phyloP scores from a whole-genome alignment of 805 yeast genomes.

The Saccharomyces cerevisiae region DNA sequence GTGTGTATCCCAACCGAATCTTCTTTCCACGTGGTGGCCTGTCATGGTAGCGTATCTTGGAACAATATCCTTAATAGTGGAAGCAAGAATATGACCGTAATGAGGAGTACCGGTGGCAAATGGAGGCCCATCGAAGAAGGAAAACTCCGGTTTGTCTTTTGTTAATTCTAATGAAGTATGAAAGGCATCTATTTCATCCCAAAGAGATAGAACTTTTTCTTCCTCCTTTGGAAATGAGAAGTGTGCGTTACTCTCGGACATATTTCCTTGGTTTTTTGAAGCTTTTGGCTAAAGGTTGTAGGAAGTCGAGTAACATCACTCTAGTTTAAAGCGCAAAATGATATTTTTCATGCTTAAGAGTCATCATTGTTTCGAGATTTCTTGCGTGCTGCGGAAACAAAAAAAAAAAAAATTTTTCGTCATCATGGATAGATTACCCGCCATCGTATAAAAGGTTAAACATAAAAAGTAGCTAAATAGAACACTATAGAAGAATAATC shows the following conservation, averaged over 20 bases:
- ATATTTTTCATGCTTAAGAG: not conserved
- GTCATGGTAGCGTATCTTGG: constrained; percentile 98
- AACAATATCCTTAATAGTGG: constrained; percentile 93
- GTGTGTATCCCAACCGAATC: constrained; percentile 99
- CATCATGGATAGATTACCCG: not conserved
- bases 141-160: constrained; percentile 76
- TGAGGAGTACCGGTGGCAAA: constrained; percentile 99
- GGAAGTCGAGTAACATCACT: not conserved
- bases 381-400: not conserved
- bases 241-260: constrained; percentile 32
- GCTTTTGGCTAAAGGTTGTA: not conserved
- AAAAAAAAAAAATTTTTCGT: not conserved
- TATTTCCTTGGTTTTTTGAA: constrained; percentile 5
- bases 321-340: not conserved
- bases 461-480: not conserved
- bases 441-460: not conserved
- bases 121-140: constrained; percentile 98
- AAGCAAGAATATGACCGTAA: constrained; percentile 94
- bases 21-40: constrained; percentile 90
- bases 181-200: constrained; percentile 95
- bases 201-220: constrained; percentile 65
- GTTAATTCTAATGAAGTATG: constrained; percentile 75
- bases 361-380: not conserved
- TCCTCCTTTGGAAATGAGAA: constrained; percentile 87
- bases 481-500: constrained; percentile 8